Evolutionary conservation across 2,329 filamentous ascomycete genomes (phyloP).

Genomic region (Arthrinium phaeospermum): DNA sequence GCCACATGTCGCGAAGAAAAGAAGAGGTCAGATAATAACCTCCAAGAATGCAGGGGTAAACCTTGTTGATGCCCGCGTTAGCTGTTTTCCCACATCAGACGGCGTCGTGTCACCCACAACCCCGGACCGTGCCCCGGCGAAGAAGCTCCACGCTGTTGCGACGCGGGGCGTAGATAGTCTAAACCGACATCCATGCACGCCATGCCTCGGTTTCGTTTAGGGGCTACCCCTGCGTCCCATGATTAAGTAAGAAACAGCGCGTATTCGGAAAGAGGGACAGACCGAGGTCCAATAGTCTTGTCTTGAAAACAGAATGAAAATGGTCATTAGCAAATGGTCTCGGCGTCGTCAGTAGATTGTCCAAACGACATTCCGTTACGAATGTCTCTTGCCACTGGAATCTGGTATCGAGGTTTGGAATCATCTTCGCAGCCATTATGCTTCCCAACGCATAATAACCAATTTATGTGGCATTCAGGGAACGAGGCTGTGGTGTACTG

Average conservation of each 20-base stretch:
- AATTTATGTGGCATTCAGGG: too few relatives aligned
- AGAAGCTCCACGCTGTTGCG: background rate
- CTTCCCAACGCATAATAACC: too few relatives aligned
- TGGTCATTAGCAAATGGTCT: too few relatives aligned
- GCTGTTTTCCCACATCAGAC: background rate
- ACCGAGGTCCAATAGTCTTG: too few relatives aligned
- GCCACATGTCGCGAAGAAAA: background rate
- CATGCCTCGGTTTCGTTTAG: background rate
- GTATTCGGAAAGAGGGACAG: background rate
- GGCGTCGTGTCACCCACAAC: background rate
- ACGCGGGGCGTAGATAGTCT: background rate
- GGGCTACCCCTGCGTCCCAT: background rate
- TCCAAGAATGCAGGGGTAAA: background rate
- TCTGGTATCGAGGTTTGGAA: too few relatives aligned
- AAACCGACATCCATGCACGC: background rate
- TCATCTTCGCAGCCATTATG: too few relatives aligned
- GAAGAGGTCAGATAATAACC: background rate
- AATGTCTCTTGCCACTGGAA: too few relatives aligned
- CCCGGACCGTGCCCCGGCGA: background rate
- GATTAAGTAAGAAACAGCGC: background rate
- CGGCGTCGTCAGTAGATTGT: too few relatives aligned
- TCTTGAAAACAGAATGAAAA: too few relatives aligned
- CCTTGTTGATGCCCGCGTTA: background rate
- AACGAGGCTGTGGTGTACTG: too few relatives aligned
- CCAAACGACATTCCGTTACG: too few relatives aligned